Base-by-base conservation (phyloP, 2,329 filamentous ascomycete species). In the Scedosporium aurantiacum region DNA sequence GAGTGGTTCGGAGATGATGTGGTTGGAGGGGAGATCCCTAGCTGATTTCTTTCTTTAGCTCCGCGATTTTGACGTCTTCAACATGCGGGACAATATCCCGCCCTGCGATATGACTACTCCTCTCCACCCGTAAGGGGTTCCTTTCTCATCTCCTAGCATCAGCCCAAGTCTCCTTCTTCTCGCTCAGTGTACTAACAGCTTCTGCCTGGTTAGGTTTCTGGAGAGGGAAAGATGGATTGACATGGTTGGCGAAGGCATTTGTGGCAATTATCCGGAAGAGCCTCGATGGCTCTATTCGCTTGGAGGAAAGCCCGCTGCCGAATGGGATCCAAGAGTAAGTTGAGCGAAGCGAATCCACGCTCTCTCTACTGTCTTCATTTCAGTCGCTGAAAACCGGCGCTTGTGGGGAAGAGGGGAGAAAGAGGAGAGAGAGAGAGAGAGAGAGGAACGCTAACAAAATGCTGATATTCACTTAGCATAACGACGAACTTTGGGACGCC, bases 401-500 rank as follows among this genome's bases (percentile, higher is more conserved):
- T 32, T 32, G 7, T 10, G 7, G n/a, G n/a, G n/a, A n/a, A n/a
- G n/a, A n/a, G n/a, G n/a, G n/a, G n/a, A n/a, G n/a, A n/a, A n/a
- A n/a, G n/a, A n/a, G n/a, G n/a, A n/a, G n/a, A n/a, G n/a, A n/a
- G n/a, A 32, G 28, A 32, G 28, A 1, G 28, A 32, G 28, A 32
- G 28, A 6, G 28, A 10, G 28, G 28, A 28, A 7, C 10, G 28
- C 28, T 32, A 32, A 32, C 28, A 32, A 32, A 6, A 32, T 32
- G 28, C 1, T 25, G 5, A 7, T 37, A 10, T 55, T 21, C 18
- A 28, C 7, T 8, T 40, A 66, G 63, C 63, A 63, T 27, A 68
- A 66, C 3, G 66, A 72, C n/a, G 62, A 65, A 8, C 59, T 72
- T 1, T 72, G 70, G 70, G 16, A 65, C 3, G 67, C 66, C 14